Evolutionary conservation across 345 rosid genomes (phyloP).

Genomic region (Citrus medica): DNA sequence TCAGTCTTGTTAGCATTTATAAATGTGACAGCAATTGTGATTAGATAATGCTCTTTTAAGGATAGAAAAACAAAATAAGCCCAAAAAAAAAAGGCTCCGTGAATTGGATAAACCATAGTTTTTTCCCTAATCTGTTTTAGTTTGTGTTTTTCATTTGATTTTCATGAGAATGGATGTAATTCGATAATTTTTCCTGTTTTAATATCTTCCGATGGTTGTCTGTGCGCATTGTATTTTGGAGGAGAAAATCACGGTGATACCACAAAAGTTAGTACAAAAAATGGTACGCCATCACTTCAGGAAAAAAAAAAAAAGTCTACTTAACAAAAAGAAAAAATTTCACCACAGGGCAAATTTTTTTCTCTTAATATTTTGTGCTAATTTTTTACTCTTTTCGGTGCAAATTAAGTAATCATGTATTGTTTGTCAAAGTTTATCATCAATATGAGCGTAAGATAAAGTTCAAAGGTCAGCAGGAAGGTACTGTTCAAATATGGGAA

Average conservation of each 20-base stretch:
- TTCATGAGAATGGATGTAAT: not conserved
- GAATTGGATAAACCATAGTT: not conserved
- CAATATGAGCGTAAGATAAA: too few relatives aligned
- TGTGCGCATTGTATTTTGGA: not conserved
- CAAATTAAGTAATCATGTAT: not conserved
- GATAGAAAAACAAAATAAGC: not conserved
- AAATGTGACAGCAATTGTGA: not conserved
- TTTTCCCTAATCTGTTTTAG: not conserved
- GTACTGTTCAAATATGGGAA: not conserved
- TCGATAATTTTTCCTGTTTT: not conserved
- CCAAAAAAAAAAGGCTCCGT: not conserved
- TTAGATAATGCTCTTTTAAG: not conserved
- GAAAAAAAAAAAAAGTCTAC: too few relatives aligned
- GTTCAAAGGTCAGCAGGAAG: not conserved
- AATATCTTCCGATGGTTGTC: not conserved
- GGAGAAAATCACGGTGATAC: not conserved
- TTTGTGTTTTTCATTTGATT: not conserved
- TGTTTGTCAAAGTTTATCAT: not conserved
- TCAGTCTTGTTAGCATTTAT: conserved; percentile 22
- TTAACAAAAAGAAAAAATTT: too few relatives aligned
- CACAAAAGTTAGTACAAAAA: not conserved
- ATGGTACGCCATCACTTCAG: rapidly evolving
- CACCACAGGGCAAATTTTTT: too few relatives aligned
- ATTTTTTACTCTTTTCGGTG: too few relatives aligned
- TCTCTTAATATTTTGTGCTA: too few relatives aligned